Evolutionary conservation across 2,329 filamentous ascomycete genomes (phyloP).

Genomic region (Coccinonectria pachysandricola): DNA sequence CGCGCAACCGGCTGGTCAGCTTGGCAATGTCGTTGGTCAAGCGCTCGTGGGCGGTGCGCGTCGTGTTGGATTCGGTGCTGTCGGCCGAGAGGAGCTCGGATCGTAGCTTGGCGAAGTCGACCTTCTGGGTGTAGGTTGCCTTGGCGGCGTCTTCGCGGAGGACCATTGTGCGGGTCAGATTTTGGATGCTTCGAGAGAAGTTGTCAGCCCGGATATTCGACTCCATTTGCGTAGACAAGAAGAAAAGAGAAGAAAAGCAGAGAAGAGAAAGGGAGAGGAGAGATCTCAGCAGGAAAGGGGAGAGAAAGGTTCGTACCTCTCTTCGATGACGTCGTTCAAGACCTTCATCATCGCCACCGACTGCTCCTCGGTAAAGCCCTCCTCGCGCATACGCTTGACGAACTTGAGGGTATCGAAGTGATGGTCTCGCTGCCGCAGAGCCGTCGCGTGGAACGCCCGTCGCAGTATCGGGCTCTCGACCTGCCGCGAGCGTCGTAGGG

Average conservation of each 20-base stretch:
- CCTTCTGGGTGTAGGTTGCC: conserved; percentile 75
- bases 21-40: conserved; percentile 93
- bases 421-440: conserved; percentile 57
- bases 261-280: no score
- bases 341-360: conserved; percentile 98
- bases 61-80: conserved; percentile 81
- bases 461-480: conserved; percentile 16
- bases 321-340: conserved; percentile 90
- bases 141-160: conserved; percentile 85
- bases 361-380: conserved; percentile 93
- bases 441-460: conserved; percentile 58
- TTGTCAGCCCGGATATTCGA: no score
- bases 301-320: no score
- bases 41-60: conserved; percentile 80
- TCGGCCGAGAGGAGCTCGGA: conserved; percentile 89
- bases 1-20: conserved; percentile 75
- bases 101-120: conserved; percentile 94
- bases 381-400: conserved; percentile 76
- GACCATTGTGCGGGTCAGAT: conserved; percentile 95
- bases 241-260: no score
- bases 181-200: conserved; percentile 61
- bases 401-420: conserved; percentile 99
- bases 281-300: no score
- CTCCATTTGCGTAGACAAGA: no score
- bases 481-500: conserved; percentile 4